Evolutionary conservation across 148 eudicot genomes (phyloP), one percentile per base, ranked within the genome.

Genomic region (Fagopyrum tataricum): DNA sequence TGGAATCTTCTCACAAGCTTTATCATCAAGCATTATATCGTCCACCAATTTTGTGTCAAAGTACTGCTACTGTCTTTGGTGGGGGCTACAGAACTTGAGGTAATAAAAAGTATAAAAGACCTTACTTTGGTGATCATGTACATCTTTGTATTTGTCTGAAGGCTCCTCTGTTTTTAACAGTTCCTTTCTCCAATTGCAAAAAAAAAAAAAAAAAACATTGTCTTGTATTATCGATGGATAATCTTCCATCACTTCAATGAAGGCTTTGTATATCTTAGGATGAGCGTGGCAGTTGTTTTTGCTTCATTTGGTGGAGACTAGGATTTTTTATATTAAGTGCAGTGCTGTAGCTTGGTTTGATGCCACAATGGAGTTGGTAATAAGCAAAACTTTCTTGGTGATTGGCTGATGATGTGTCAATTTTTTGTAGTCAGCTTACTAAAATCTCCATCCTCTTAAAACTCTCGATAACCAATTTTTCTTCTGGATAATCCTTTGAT

Each of bases 1-100:
- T 81, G 97, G 99, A 72, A 96, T 96, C 70, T 96, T 88, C 75
- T 15, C 72, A 67, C 92, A 86, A 83, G 99, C 99, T 61, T 79
- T 91, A 72, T 76, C 88, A 14, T 92, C 97, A 73, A 82, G 79
- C 72, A 89, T 96, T 74, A 88, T 92, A 67, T 79, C 79, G 43
- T 84, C 92, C 42, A 76, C 73, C 55, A 73, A 83, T 26, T 81
- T 92, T 83, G 48, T 87, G 73, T 79, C 86, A 6, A 96, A 96
- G 75, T 96, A 92, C 70, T 96, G 89, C 77, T 96, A 92, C 82
- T 96, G 99, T 76, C 82, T 96, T 46, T 96, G 99, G 99, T 96
- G 97, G 99, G 99, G 97, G 3, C 81, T 92, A 74, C 99, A 96
- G 84, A 96, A 96, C 80, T 77, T 96, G 73, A 96, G 99, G 99